Base-by-base conservation (phyloP, 108 stramenopile genomes). In the Pseudonitzschia pungens region DNA sequence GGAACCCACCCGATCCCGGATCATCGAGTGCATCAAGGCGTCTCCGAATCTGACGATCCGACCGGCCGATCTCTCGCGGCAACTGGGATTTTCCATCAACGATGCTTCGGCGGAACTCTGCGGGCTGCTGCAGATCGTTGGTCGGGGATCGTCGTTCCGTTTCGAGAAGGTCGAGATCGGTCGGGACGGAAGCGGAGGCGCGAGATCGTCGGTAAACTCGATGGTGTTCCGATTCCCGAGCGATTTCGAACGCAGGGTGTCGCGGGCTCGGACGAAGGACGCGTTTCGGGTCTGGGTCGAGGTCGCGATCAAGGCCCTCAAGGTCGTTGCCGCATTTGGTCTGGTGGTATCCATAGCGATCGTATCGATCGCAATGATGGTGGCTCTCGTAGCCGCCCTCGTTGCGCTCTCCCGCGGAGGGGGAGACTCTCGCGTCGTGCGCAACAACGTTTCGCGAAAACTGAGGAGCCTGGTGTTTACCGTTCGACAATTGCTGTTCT, bases 191-290 rank as follows among this genome's bases (percentile, higher is more conserved):
- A 60, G 9, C 31, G 59, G 59, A 60, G 28, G 18, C 59, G 65
- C 56, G 32, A 50, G 51, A n/a, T n/a, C n/a, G 32, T 45, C 62
- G 42, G 69, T 81, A 31, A 24, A 68, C 20, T 75, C 83, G 1
- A 95, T 95, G 93, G 90, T 84, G 15, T 95, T 95, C 65, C 77
- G 80, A 16, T 95, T 95, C 72, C 93, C 93, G 24, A 68, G 68
- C 18, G 90, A 92, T 76, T 95, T 95, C 74, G 86, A 83, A 65
- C 26, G 32, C 40, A 79, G 77, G 12, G 91, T 89, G 0, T 44
- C 57, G 27, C 56, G 72, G 0, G 32, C 72, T 41, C 68, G 83
- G 55, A 80, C 85, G 9, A 58, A 77, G 33, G 63, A 82, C 40
- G 42, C 68, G 8, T 53, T 91, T 1, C 33, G 18, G 24, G 59